Conservation (phyloP, 768 basidiomycete species). For the Thelephora aurantiotincta region DNA sequence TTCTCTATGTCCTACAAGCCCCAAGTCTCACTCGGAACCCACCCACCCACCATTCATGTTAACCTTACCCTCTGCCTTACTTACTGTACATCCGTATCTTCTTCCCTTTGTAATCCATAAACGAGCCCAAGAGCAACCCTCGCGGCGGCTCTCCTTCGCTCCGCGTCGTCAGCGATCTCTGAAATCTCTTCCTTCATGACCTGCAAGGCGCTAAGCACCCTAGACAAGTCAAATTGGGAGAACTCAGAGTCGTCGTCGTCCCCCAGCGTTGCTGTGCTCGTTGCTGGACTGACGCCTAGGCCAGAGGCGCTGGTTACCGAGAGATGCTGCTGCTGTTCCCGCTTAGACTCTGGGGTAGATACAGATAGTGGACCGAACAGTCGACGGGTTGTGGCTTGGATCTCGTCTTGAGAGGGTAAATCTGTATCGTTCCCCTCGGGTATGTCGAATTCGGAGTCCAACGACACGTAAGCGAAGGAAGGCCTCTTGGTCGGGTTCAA, state of each 20-base stretch:
- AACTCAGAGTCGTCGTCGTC: slow-evolving; percentile 13
- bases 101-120: slow-evolving; percentile 41
- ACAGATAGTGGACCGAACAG: slow-evolving; percentile 13
- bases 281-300: neutral
- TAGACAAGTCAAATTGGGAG: slow-evolving; percentile 42
- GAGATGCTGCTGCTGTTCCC: neutral
- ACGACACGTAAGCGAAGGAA: slow-evolving; percentile 39
- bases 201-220: slow-evolving; percentile 45
- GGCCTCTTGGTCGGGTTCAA: slow-evolving; percentile 10
- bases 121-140: slow-evolving; percentile 59
- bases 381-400: slow-evolving; percentile 16
- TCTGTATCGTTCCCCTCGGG: slow-evolving; percentile 28
- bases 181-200: slow-evolving; percentile 66
- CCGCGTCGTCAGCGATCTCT: slow-evolving; percentile 45
- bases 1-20: too few relatives aligned
- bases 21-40: too few relatives aligned
- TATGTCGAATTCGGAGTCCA: slow-evolving; percentile 29
- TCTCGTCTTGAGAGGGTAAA: slow-evolving; percentile 17
- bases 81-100: slow-evolving; percentile 1
- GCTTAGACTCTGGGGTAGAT: too few relatives aligned
- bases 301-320: neutral
- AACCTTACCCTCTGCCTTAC: neutral
- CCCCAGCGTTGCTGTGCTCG: slow-evolving; percentile 1
- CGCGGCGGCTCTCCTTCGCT: slow-evolving; percentile 56
- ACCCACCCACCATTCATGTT: too few relatives aligned